These are phyloP conservation scores for Sporothrix pseudoabietina DNA, from an alignment of 2,329 filamentous ascomycete genomes.

Conservation along the genomic window DNA sequence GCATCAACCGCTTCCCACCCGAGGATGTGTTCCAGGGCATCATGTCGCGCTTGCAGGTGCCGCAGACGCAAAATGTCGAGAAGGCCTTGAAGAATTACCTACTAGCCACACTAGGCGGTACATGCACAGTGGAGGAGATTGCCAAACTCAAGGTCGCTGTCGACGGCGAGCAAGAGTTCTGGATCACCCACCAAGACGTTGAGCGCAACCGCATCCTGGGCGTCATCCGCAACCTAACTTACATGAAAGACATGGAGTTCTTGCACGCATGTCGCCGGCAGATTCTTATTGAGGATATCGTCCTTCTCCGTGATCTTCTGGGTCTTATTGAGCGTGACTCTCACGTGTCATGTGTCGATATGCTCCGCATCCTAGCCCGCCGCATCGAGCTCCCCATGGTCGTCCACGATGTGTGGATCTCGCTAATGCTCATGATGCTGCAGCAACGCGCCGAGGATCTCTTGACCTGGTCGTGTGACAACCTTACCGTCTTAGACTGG, in stretches of 20 bases:
- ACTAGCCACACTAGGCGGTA: constrained; percentile 32
- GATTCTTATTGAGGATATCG: constrained; percentile 34
- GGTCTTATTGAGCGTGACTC: constrained; percentile 32
- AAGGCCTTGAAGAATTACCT: constrained; percentile 33
- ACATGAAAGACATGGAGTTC: constrained; percentile 30
- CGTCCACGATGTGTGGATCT: constrained; percentile 35
- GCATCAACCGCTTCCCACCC: constrained; percentile 32
- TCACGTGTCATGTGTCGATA: constrained; percentile 31
- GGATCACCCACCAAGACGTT: constrained; percentile 29
- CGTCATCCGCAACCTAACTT: constrained; percentile 30
- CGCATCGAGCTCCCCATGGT: constrained; percentile 30
- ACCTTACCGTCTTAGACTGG: constrained; percentile 31
- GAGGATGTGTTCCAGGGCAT: constrained; percentile 32
- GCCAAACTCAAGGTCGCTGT: constrained; percentile 28
- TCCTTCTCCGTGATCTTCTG: constrained; percentile 33
- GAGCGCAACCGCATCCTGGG: constrained; percentile 35
- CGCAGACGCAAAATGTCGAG: constrained; percentile 8
- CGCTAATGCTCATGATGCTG: constrained; percentile 32
- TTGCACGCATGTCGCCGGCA: constrained; percentile 32
- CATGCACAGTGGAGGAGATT: constrained; percentile 22
- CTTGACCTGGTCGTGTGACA: constrained; percentile 34
- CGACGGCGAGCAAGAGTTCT: constrained; percentile 33
- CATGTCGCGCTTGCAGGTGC: constrained; percentile 31
- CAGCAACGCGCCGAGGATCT: constrained; percentile 29
- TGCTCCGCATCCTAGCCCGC: constrained; percentile 35